A percentile compares a stretch with the other conserved stretches of the same genome.
Evolutionary conservation across 306 rosid species (phyloP).

Genomic region (Vigna reflexopilosa): DNA sequence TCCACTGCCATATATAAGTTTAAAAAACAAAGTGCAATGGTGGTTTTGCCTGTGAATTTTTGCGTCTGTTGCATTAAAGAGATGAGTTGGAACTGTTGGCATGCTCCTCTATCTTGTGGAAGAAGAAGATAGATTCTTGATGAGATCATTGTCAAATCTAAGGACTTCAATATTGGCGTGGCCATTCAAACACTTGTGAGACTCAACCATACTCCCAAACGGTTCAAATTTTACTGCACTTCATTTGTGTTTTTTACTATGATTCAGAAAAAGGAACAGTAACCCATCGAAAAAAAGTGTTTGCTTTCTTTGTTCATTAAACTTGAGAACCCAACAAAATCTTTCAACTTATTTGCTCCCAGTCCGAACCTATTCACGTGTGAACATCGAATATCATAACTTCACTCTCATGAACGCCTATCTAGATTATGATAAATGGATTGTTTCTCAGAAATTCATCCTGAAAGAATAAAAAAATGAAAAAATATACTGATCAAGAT

Average conservation of each 20-base stretch:
- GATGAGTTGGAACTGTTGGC: slow-evolving; percentile 30
- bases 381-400: background rate
- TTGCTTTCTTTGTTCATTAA: slow-evolving; percentile 46
- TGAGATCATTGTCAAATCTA: slow-evolving; percentile 65
- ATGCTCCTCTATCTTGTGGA: slow-evolving; percentile 53
- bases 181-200: slow-evolving; percentile 55
- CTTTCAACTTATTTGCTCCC: slow-evolving; percentile 7
- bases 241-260: slow-evolving; percentile 61
- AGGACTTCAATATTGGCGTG: slow-evolving; percentile 67
- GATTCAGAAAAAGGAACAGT: slow-evolving; percentile 51
- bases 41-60: slow-evolving; percentile 34
- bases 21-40: slow-evolving; percentile 5
- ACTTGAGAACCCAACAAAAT: slow-evolving; percentile 12
- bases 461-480: too few relatives aligned
- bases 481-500: too few relatives aligned
- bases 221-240: slow-evolving; percentile 53
- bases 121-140: slow-evolving; percentile 68
- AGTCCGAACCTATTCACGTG: slow-evolving; percentile 3
- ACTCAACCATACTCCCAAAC: slow-evolving; percentile 49
- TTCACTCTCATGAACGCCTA: background rate
- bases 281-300: slow-evolving; percentile 51
- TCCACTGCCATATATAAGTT: slow-evolving; percentile 25
- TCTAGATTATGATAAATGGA: too few relatives aligned
- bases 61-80: slow-evolving; percentile 12
- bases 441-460: too few relatives aligned